Base-by-base conservation (phyloP, 371 early-diverging fungal species). In the Coemansia sp. region DNA sequence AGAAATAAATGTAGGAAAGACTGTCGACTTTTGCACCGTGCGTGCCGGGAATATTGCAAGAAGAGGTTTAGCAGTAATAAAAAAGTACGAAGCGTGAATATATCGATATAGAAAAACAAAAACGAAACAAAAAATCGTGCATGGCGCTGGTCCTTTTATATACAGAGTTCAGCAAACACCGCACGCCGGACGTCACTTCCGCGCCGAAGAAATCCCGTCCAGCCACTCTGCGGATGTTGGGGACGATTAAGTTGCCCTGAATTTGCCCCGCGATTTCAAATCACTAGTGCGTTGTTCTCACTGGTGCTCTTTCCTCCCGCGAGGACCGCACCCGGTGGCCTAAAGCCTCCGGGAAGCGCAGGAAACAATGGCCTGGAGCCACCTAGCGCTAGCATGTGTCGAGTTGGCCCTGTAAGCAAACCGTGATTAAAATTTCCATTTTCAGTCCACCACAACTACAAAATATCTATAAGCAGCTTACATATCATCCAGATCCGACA, bases 401-500 rank as follows among this genome's bases (percentile, higher is more conserved):
- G 13, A 16, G 13, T 42, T 42, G 42, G 14, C 42, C 14, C 42
- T 42, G 40, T 40, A 16, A 42, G 42, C 42, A 42, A 42, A 42
- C 16, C 16, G 16, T 42, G 42, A 34, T 34, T 34, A 34, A 34
- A 34, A 34, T 34, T 34, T 34, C 34, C 34, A 34, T 34, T 34
- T 34, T 34, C 34, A 34, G 34, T 8, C 34, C 8, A 8, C 8
- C 34, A 34, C 34, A 34, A 6, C 31, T 31, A 31, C 31, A 31
- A 31, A 34, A 34, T 34, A 42, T 42, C 16, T 42, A 42, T 13
- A 42, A 16, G 16, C 16, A 16, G 14, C 14, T 42, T 45, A 67
- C 62, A 71, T 61, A 22, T 69, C 72, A 13, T 76, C 77, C 14
- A 71, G 42, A 21, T 75, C 79, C 2, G 72, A 82, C 84, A 86